A percentile compares a stretch with the other conserved stretches of the same genome.
phyloP scores from a whole-genome alignment of 805 yeast genomes.

The Candida fluviatilis region DNA sequence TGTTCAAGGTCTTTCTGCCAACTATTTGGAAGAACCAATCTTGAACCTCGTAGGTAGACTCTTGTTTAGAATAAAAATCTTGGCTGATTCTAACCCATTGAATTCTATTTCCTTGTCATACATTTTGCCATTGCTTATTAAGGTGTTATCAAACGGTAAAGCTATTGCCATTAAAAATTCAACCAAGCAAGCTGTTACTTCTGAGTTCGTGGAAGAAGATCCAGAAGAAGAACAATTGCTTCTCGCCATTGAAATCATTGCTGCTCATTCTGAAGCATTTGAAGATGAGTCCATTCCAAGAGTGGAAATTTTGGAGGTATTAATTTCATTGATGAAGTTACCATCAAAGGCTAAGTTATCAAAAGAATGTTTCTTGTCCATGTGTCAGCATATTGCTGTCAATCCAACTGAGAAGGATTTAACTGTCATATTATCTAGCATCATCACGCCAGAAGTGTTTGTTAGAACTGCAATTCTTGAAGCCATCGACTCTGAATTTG shows the following conservation, averaged over 20 bases:
- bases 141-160: constrained; percentile 66
- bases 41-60: constrained; percentile 56
- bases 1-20: constrained; percentile 42
- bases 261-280: constrained; percentile 65
- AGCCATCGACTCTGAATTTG: constrained; percentile 79
- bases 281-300: constrained; percentile 69
- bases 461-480: constrained; percentile 81
- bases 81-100: constrained; percentile 68
- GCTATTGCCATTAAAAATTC: constrained; percentile 49
- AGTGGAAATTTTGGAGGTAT: constrained; percentile 51
- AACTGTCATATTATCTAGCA: constrained; percentile 48
- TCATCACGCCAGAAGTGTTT: constrained; percentile 60
- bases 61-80: constrained; percentile 69
- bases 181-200: constrained; percentile 46
- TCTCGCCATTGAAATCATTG: constrained; percentile 70
- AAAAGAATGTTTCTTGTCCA: constrained; percentile 74
- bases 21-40: constrained; percentile 48
- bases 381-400: constrained; percentile 73
- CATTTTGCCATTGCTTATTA: constrained; percentile 67
- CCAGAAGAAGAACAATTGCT: constrained; percentile 85
- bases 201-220: constrained; percentile 76
- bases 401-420: constrained; percentile 57
- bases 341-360: constrained; percentile 78
- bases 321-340: constrained; percentile 63
- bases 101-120: constrained; percentile 68